Base-by-base conservation (phyloP, 352 stramenopile genomes). In the Phytophthora pluvialis region DNA sequence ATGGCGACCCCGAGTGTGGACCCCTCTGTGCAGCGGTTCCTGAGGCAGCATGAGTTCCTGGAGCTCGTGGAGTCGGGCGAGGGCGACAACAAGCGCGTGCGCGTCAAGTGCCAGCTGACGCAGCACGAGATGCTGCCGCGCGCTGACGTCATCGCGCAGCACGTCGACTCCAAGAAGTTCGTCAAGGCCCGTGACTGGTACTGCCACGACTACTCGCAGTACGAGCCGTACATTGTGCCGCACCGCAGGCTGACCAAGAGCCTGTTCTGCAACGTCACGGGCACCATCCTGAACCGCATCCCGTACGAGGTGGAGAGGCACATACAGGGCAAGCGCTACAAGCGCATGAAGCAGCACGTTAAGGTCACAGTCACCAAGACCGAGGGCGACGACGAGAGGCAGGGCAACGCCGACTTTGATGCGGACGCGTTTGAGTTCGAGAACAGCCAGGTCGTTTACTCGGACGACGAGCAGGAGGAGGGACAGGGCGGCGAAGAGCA, bases 161-260 rank as follows among this genome's bases (percentile, higher is more conserved):
- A 95, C 60, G 50, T 94, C 25, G 68, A 79, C 50, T 89, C 80
- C 39, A 96, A 95, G 70, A 91, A 90, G 57, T 92, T 93, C 59
- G 18, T 75, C 28, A 94, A 96, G 61, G 81, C 85, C 5, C 84
- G 85, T 45, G 83, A 93, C 72, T 93, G 87, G 89, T 97, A 97
- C 69, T 94, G 77, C 70, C 78, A 90, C 71, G 89, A 97, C 72
- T 97, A 94, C 79, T 88, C 83, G 48, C 75, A 97, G 81, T 97
- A 97, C 78, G 88, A 94, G 71, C 91, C 91, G 56, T 93, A 95
- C 64, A 95, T 97, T 55, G 87, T 96, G 21, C 48, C 81, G 43
- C 88, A 97, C 62, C 91, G 90, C n/a, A 79, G 74, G 39, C 84
- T 94, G 29, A 49, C 78, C 29, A 95, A 96, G 64, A 78, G 86